phyloP scores from a whole-genome alignment of 345 rosid species.

The Kandelia obovata region DNA sequence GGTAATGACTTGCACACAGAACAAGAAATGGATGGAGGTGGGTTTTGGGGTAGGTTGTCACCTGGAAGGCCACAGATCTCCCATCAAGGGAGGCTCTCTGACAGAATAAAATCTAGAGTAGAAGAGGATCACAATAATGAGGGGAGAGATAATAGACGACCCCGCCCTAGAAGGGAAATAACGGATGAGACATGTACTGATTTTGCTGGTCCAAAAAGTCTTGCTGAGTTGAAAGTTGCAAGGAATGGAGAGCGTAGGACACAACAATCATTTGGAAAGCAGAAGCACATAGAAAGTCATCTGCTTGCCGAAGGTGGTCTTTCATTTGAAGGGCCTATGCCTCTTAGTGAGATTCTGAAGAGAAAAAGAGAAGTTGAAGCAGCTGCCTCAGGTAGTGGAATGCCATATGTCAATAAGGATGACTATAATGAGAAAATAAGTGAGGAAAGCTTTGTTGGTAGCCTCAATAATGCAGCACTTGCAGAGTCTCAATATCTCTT shows the following conservation, averaged over 20 bases:
- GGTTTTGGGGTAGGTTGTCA: slow-evolving; percentile 44
- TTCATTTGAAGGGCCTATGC: slow-evolving; percentile 80
- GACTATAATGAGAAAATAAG: slow-evolving; percentile 18
- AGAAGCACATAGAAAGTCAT: slow-evolving; percentile 44
- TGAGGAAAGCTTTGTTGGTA: slow-evolving; percentile 10
- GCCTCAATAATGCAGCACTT: slow-evolving; percentile 1
- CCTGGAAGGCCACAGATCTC: slow-evolving; percentile 37
- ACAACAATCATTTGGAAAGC: slow-evolving; percentile 45
- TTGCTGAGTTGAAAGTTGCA: slow-evolving; percentile 52
- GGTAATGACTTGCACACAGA: slow-evolving; percentile 38
- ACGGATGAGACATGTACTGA: slow-evolving; percentile 33
- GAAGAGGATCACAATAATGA: slow-evolving; percentile 41
- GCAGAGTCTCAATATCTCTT: background rate
- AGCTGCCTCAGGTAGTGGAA: slow-evolving; percentile 32
- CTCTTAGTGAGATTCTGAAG: slow-evolving; percentile 80
- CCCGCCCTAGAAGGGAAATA: slow-evolving; percentile 46
- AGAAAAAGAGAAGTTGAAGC: slow-evolving; percentile 62
- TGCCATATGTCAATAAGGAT: slow-evolving; percentile 15
- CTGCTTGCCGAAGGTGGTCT: slow-evolving; percentile 42
- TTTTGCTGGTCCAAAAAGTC: slow-evolving; percentile 59
- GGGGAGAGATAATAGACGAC: slow-evolving; percentile 39
- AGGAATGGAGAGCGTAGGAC: slow-evolving; percentile 33
- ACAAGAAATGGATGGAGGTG: slow-evolving; percentile 51
- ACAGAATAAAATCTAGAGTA: slow-evolving; percentile 54
- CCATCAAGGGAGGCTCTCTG: slow-evolving; percentile 51